A percentile compares a stretch with the other conserved stretches of the same genome.
phyloP scores from a whole-genome alignment of 257 asterid species.

The Solanum paucissectum region DNA sequence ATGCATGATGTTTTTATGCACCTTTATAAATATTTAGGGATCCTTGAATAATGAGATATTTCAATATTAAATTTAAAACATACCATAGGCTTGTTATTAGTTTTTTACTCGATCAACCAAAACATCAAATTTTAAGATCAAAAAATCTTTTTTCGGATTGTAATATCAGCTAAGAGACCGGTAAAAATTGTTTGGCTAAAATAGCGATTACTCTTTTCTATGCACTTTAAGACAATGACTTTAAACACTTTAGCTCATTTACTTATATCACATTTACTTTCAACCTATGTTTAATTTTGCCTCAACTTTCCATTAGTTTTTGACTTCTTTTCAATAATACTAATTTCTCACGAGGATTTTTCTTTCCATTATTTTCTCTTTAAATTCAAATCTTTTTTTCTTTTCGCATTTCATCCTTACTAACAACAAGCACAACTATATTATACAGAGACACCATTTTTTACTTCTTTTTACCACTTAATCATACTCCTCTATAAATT shows the following conservation, averaged over 20 bases:
- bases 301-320: neutral
- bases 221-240: neutral
- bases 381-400: neutral
- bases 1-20: conserved; percentile 16
- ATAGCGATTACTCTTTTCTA: neutral
- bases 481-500: too few relatives aligned
- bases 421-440: too few relatives aligned
- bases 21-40: neutral
- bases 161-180: neutral
- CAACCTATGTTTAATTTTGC: neutral
- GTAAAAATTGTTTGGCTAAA: neutral
- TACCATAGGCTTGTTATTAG: too few relatives aligned
- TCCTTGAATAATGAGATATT: neutral
- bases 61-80: too few relatives aligned
- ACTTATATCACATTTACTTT: neutral
- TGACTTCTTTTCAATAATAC: neutral
- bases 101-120: too few relatives aligned
- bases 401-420: too few relatives aligned
- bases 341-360: neutral
- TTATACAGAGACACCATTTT: too few relatives aligned
- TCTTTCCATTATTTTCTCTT: neutral
- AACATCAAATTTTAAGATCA: too few relatives aligned
- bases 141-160: neutral
- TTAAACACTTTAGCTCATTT: neutral
- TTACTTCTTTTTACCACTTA: too few relatives aligned